Evolutionary conservation across 1,284 basidiomycete species (phyloP), one percentile per base, ranked within the genome.

Genomic region (Apiotrichum veenhuisii): DNA sequence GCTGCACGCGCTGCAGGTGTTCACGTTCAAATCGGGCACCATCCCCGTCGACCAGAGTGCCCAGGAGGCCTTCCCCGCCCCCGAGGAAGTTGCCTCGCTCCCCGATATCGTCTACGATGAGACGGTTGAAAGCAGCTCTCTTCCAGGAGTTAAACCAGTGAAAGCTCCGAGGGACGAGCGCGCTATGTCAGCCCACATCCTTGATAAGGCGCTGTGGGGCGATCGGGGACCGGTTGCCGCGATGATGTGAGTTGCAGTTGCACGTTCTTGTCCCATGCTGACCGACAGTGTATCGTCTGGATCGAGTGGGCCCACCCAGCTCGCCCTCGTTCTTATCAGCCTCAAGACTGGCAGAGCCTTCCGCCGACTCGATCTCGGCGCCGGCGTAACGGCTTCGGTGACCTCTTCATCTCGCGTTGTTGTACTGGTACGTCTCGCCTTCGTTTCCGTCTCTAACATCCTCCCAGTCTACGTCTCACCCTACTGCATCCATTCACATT

Each of bases 41-140:
- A 65, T 70, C 5, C 69, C 71, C 0, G 65, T 65, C 42, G 70
- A 72, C 54, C 60, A 64, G 3, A 70, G 72, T 46, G 65, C 67
- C 3, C 52, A 52, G 15, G 71, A 73, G 53, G 43, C 52, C 3
- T 66, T 67, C 51, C 62, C 63, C 0, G 51, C 71, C 3, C 74
- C 74, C 0, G 65, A 68, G 37, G 70, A 74, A 55, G 59, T 70
- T 12, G 65, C 67, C 34, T 67, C 64, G 8, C 43, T 74, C 3
- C 58, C 64, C 2, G 34, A 22, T 7, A 63, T 75, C 37, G 50
- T 33, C 33, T 69, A 70, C 45, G 66, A 52, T 20, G 46, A 54
- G 2, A 25, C 22, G 1, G 64, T 63, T 1, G 20, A 54, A 25
- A n/a, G 34, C 23, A 26, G 44, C 0, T 50, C 54, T 1, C 46